phyloP scores from a whole-genome alignment of 106 monocot species.

The Dioscorea alata region DNA sequence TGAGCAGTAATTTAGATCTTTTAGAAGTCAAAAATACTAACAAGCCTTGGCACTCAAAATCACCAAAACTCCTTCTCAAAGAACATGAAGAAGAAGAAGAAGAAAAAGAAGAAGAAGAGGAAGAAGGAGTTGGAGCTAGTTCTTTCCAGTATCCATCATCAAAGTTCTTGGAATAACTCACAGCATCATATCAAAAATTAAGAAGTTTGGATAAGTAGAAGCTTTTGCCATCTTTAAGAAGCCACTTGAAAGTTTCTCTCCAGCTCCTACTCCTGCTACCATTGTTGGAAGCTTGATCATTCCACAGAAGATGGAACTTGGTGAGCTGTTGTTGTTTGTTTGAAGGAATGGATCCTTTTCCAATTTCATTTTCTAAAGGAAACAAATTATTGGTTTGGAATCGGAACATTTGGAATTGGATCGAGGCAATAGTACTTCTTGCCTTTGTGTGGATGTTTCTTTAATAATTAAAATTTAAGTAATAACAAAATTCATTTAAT shows the following conservation, averaged over 20 bases:
- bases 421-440: no score
- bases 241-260: constrained; percentile 22
- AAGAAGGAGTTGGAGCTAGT: neutral
- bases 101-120: no score
- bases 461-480: no score
- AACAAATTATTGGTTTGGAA: no score
- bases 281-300: neutral
- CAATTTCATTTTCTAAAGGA: constrained; percentile 7
- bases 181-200: constrained; percentile 38
- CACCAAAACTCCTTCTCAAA: no score
- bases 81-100: no score
- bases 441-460: no score
- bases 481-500: no score
- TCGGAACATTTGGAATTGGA: no score
- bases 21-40: no score
- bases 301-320: constrained; percentile 19
- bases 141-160: constrained; percentile 30
- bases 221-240: constrained; percentile 28
- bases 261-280: constrained; percentile 12
- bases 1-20: no score
- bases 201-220: constrained; percentile 13
- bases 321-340: neutral
- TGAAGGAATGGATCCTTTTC: constrained; percentile 1
- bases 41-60: no score
- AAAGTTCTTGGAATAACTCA: constrained; percentile 53